Conservation (phyloP, 176 grass and related monocot genomes). For the Hordeum marinum region DNA sequence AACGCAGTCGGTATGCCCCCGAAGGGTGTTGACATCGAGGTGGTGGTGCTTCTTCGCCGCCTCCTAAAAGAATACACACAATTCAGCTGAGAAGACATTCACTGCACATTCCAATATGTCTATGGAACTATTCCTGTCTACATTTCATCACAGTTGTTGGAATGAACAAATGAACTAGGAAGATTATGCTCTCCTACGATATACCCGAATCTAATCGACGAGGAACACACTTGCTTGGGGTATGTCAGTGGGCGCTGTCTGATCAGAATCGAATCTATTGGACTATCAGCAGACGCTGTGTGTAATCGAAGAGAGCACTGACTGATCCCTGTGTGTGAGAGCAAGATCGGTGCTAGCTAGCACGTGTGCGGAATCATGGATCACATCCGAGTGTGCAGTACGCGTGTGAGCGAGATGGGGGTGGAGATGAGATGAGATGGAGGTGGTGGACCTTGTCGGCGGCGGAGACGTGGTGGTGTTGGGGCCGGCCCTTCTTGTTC, state of each 20-base stretch:
- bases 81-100: neutral
- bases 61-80: conserved; percentile 35
- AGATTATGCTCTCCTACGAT: neutral
- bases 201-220: neutral
- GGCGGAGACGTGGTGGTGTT: conserved; percentile 60
- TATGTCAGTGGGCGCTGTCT: too few species aligned
- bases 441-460: conserved; percentile 55
- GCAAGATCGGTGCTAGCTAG: neutral
- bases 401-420: neutral
- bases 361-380: neutral
- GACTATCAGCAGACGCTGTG: too few species aligned
- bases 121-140: neutral
- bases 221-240: too few species aligned
- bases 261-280: too few species aligned
- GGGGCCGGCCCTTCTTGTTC: conserved; percentile 23
- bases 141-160: too few species aligned
- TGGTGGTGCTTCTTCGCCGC: conserved; percentile 81
- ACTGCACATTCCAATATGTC: neutral
- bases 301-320: neutral
- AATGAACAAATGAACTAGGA: too few species aligned
- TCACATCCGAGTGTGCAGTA: neutral
- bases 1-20: conserved; percentile 71
- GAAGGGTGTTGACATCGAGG: conserved; percentile 85
- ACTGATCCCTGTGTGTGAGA: neutral
- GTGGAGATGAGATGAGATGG: neutral